Base-by-base conservation (phyloP, 306 rosid species). In the Pyrus betulifolia region DNA sequence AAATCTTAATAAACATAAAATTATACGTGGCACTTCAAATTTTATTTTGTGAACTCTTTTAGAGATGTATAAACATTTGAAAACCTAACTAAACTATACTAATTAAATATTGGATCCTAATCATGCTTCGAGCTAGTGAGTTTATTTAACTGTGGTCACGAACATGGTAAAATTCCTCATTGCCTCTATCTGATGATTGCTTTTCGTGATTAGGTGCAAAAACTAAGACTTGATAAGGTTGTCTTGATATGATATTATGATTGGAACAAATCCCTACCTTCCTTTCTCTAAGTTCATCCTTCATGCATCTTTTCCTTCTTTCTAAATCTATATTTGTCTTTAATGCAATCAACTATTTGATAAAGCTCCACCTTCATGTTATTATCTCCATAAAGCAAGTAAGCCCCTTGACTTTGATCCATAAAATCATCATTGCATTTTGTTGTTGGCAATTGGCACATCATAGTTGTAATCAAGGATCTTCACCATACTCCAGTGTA, bases 101-200 rank as follows among this genome's bases (percentile, higher is more conserved):
- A 6, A 38, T 38, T 38, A 38, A 7, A 38, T 38, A 38, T 38
- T 38, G 10, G 42, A 38, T 38, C 42, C 9, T 38, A 38, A 38
- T 7, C 0, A 38, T 38, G 42, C 42, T 38, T 10, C 9, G 10
- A 38, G 9, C 42, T 38, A 2, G 9, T 38, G 2, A 38, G 42
- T 38, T 38, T 38, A 2, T 2, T 38, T 38, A 9, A 7, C 0
- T 7, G 10, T 38, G 2, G 42, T 38, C 9, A 38, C 0, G 0
- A 0, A 0, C 0, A 38, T 0, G 2, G 1, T 38, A 2, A 38
- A 38, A 38, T 38, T 38, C 0, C 0, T 0, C 2, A 38, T 38
- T 7, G 0, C 2, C 1, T 7, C 2, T 38, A 22, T 22, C 27
- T 38, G 42, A 38, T 38, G 10, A 38, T 38, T 38, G 42, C 1